These are phyloP conservation scores for Solanum ossicruentum DNA, from an alignment of 257 asterid genomes.

Conservation along the genomic window DNA sequence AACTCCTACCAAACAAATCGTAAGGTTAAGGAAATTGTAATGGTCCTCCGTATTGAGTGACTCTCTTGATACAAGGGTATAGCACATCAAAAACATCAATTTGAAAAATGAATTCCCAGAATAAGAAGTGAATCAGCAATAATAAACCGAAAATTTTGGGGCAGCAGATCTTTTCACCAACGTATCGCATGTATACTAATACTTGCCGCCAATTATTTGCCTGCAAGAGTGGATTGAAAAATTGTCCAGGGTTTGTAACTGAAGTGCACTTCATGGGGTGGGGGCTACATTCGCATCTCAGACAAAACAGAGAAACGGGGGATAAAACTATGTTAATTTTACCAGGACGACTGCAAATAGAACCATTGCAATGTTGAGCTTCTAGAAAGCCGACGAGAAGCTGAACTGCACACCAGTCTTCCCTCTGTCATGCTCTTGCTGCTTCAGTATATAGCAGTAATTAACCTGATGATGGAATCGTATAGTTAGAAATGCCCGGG, in stretches of 20 bases:
- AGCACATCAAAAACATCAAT: not conserved
- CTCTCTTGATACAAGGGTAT: not conserved
- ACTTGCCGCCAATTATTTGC: not conserved
- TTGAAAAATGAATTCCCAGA: not conserved
- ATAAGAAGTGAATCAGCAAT: not conserved
- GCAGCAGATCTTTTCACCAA: not conserved
- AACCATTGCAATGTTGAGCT: not conserved
- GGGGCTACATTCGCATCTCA: not conserved
- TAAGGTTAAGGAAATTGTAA: not conserved
- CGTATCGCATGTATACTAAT: not conserved
- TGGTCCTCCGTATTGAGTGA: not conserved
- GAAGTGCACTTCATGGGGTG: not conserved
- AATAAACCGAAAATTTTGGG: not conserved
- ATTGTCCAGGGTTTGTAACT: not conserved
- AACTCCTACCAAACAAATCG: not conserved
- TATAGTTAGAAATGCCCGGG: slow-evolving; percentile 6
- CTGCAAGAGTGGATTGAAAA: not conserved
- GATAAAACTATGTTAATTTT: not conserved
- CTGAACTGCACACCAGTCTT: slow-evolving; percentile 82
- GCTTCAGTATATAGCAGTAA: slow-evolving; percentile 68
- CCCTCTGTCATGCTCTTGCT: slow-evolving; percentile 64
- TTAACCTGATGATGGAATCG: slow-evolving; percentile 43
- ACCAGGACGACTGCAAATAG: not conserved
- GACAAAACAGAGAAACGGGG: not conserved
- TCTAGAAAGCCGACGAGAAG: slow-evolving; percentile 69